Evolutionary conservation across 495 filamentous ascomycete genomes (phyloP).

Genomic region (Neohortaea acidophila): DNA sequence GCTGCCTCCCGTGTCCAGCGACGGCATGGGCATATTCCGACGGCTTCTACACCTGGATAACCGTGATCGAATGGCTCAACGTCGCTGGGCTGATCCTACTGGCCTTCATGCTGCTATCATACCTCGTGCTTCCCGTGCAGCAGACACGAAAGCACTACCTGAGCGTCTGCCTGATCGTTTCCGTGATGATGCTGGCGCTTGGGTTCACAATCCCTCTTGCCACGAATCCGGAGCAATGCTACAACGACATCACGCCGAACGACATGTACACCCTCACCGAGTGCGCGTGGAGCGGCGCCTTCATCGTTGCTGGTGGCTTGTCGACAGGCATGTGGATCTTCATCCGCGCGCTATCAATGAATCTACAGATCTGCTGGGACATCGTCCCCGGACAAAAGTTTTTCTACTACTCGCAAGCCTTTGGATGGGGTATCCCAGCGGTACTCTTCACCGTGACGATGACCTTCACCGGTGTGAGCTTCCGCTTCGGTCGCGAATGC

Average conservation of each 20-base stretch:
- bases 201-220: constrained; percentile 87
- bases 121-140: constrained; percentile 68
- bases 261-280: constrained; percentile 70
- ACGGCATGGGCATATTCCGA: constrained; percentile 44
- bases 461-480: constrained; percentile 79
- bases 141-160: constrained; percentile 86
- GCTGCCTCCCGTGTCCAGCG: constrained; percentile 83
- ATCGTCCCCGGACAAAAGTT: constrained; percentile 73
- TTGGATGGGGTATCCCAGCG: constrained; percentile 71
- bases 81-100: constrained; percentile 57
- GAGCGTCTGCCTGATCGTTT: constrained; percentile 68
- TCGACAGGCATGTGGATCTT: constrained; percentile 76
- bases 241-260: constrained; percentile 79
- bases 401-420: constrained; percentile 68
- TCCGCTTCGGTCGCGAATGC: constrained; percentile 78
- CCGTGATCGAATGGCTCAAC: constrained; percentile 61
- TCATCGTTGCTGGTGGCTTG: constrained; percentile 75
- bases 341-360: constrained; percentile 75
- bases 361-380: constrained; percentile 97
- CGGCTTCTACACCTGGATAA: constrained; percentile 43
- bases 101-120: constrained; percentile 67
- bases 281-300: constrained; percentile 78
- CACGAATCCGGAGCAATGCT: constrained; percentile 65
- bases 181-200: constrained; percentile 62
- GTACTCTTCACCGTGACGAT: constrained; percentile 58